Evolutionary conservation across 2,329 filamentous ascomycete species (phyloP).

Genomic region (Hypoxylon rubiginosum): DNA sequence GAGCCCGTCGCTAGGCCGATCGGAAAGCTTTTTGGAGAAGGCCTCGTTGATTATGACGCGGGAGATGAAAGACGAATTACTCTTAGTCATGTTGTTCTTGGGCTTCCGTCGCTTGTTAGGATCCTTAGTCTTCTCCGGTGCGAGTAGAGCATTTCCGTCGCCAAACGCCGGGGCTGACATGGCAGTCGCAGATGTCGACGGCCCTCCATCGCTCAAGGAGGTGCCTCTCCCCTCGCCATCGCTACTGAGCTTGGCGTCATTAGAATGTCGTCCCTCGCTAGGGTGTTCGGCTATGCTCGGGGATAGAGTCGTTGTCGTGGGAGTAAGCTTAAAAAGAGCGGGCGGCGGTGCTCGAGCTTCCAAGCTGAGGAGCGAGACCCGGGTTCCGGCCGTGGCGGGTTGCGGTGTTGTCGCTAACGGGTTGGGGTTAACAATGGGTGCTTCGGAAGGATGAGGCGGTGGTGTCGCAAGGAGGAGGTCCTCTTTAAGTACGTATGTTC

Average conservation of each 20-base stretch:
- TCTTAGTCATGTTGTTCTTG: constrained; percentile 98
- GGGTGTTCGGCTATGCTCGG: constrained; percentile 73
- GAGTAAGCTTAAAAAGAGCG: constrained; percentile 67
- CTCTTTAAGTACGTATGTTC: constrained; percentile 91
- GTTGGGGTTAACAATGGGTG: constrained; percentile 87
- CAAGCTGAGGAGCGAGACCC: constrained; percentile 81
- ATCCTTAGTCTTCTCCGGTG: constrained; percentile 74
- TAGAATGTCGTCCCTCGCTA: constrained; percentile 70
- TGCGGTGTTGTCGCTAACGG: constrained; percentile 87
- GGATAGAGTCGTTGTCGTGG: constrained; percentile 62
- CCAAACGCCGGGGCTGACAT: constrained; percentile 79
- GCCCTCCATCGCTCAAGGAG: constrained; percentile 65
- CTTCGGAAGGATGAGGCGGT: constrained; percentile 94
- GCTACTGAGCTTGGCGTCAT: constrained; percentile 70
- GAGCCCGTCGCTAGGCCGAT: constrained; percentile 81
- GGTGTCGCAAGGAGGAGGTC: constrained; percentile 93
- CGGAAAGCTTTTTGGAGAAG: constrained; percentile 81
- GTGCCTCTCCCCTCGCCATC: constrained; percentile 66
- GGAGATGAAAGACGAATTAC: constrained; percentile 98
- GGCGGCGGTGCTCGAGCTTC: constrained; percentile 70
- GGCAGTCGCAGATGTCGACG: constrained; percentile 57
- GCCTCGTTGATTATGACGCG: constrained; percentile 91
- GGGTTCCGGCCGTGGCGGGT: constrained; percentile 87
- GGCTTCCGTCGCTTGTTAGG: constrained; percentile 88
- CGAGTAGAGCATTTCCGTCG: constrained; percentile 83